A percentile compares a stretch with the other conserved stretches of the same genome.
These are phyloP conservation scores for Aphanomyces euteiches DNA, from an alignment of 352 stramenopile species.

Conservation along the genomic window DNA sequence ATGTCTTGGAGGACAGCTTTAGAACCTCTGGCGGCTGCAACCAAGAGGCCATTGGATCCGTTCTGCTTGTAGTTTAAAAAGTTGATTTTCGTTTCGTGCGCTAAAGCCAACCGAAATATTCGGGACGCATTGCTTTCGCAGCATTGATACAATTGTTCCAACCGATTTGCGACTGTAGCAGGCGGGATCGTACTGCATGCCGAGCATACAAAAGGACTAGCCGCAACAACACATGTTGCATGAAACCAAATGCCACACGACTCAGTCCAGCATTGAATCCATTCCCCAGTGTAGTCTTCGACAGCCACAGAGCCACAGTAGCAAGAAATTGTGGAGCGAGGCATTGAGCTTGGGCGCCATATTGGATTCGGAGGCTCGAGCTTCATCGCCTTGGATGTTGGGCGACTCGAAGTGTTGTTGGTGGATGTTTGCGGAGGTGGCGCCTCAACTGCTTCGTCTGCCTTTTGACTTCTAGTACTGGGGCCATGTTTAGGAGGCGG, in stretches of 20 bases:
- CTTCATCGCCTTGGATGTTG: not conserved
- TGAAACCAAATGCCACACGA: constrained; percentile 68
- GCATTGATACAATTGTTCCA: not conserved
- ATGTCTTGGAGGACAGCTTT: constrained; percentile 6
- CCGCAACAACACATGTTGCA: constrained; percentile 49
- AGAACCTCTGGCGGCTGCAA: not conserved
- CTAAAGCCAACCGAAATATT: not conserved
- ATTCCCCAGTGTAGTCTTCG: constrained; percentile 52
- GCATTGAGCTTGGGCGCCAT: not conserved
- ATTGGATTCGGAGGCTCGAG: not conserved
- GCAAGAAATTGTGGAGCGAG: constrained; percentile 43
- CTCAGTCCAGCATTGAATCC: constrained; percentile 63
- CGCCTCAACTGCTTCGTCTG: no score
- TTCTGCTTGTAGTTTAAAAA: not conserved
- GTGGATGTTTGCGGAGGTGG: no score
- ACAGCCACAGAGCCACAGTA: constrained; percentile 48
- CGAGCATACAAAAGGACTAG: not conserved
- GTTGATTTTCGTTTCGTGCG: not conserved
- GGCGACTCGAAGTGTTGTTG: no score
- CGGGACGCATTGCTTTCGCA: not conserved
- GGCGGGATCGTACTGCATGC: not conserved
- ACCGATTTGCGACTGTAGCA: not conserved
- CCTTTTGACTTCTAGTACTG: no score
- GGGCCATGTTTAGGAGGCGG: no score
- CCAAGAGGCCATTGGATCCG: constrained; percentile 1